These are phyloP conservation scores for Metschnikowia gelsemii DNA, from an alignment of 805 yeast species.

Conservation along the genomic window DNA sequence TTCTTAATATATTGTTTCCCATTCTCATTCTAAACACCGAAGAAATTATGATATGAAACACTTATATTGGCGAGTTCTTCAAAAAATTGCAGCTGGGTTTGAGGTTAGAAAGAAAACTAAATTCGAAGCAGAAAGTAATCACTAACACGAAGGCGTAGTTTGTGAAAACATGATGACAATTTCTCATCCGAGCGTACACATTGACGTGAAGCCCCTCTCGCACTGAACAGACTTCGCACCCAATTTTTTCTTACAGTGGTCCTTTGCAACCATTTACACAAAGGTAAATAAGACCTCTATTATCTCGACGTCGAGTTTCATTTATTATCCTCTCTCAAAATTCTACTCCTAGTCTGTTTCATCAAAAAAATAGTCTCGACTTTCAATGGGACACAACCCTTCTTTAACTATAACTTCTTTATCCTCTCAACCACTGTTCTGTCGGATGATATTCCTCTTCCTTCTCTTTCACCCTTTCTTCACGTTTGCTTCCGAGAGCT, in stretches of 20 bases:
- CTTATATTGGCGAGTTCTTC: too few relatives aligned
- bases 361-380: neutral
- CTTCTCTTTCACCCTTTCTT: neutral
- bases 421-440: neutral
- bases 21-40: too few relatives aligned
- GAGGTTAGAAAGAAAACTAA: too few relatives aligned
- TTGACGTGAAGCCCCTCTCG: too few relatives aligned
- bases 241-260: neutral
- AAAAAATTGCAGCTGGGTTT: too few relatives aligned
- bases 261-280: slow-evolving; percentile 1
- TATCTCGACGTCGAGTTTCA: neutral
- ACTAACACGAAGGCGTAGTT: too few relatives aligned
- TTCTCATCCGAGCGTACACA: too few relatives aligned
- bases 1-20: too few relatives aligned
- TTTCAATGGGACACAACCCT: neutral
- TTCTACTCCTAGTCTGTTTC: neutral
- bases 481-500: slow-evolving; percentile 9
- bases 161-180: too few relatives aligned
- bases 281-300: neutral
- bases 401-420: neutral
- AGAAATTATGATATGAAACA: too few relatives aligned
- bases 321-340: neutral
- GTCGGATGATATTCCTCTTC: neutral
- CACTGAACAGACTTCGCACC: neutral
- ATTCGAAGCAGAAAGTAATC: too few relatives aligned